phyloP scores from a whole-genome alignment of 1,284 basidiomycete species.

The Irpex rosettiformis region DNA sequence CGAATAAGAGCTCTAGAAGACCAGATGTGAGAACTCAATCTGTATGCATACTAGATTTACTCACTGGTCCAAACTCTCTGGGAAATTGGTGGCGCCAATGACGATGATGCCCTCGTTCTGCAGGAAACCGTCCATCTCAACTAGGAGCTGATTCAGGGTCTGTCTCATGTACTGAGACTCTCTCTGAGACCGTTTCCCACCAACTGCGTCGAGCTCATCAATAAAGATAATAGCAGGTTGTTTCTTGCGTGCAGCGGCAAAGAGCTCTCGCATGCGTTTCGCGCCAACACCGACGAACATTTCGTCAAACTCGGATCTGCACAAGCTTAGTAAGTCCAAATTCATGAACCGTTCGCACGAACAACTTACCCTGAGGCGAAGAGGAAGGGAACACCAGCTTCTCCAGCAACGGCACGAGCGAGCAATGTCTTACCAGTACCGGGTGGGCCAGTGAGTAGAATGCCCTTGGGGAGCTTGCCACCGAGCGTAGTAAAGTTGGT shows the following conservation, averaged over 20 bases:
- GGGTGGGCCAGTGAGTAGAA: conserved; percentile 84
- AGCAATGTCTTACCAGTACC: conserved; percentile 98
- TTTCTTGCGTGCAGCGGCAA: conserved; percentile 92
- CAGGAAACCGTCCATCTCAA: conserved; percentile 94
- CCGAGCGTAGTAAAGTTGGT: conserved; percentile 85
- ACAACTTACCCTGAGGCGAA: conserved; percentile 70
- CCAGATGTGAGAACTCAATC: conserved; percentile 1
- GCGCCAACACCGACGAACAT: conserved; percentile 97
- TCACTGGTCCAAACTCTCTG: conserved; percentile 83
- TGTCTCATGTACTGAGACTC: conserved; percentile 91
- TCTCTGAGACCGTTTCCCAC: conserved; percentile 85
- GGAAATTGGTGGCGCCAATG: conserved; percentile 95
- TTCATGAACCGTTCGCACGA: conserved; percentile 13
- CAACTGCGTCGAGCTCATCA: conserved; percentile 90
- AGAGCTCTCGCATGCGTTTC: conserved; percentile 94
- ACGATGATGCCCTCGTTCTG: conserved; percentile 91
- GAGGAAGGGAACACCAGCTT: conserved; percentile 93
- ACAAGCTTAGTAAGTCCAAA: conserved; percentile 5
- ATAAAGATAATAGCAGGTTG: conserved; percentile 95
- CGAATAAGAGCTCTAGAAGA: conserved; percentile 77
- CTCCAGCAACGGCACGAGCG: conserved; percentile 93
- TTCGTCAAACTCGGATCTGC: conserved; percentile 94
- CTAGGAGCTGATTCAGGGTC: conserved; percentile 91
- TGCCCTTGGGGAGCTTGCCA: conserved; percentile 89
- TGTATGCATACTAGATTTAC: conserved; percentile 26